Conservation (phyloP, 1,284 basidiomycete species). For the Rhodotorula sp. region DNA sequence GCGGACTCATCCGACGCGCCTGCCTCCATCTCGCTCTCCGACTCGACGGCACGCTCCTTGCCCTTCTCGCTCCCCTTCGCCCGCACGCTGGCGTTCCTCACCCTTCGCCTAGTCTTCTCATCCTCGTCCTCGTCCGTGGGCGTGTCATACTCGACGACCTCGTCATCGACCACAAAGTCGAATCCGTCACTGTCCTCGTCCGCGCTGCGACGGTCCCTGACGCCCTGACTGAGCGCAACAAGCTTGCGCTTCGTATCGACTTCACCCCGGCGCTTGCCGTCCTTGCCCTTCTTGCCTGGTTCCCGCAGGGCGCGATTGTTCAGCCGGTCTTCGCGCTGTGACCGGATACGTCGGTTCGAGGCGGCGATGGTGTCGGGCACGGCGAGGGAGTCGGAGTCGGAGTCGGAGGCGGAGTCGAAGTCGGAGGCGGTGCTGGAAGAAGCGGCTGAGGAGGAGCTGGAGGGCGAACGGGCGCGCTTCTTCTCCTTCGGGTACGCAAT, state of each 20-base stretch:
- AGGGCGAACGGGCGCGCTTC: constrained; percentile 4
- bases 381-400: neutral
- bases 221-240: constrained; percentile 5
- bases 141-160: constrained; percentile 6
- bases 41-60: neutral
- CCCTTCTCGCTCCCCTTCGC: neutral
- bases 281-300: neutral
- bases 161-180: constrained; percentile 20
- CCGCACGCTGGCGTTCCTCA: neutral
- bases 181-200: constrained; percentile 9
- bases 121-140: constrained; percentile 1
- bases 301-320: neutral
- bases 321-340: neutral
- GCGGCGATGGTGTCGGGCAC: constrained; percentile 3
- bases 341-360: neutral
- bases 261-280: neutral
- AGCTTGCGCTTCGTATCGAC: constrained; percentile 1
- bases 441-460: neutral
- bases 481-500: neutral
- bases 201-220: constrained; percentile 2
- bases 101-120: neutral
- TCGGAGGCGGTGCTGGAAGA: too few species aligned
- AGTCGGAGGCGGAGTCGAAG: neutral
- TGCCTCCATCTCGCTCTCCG: neutral
- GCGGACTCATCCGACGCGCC: neutral